Percentiles rank a stretch among this genome's conserved stretches.
Evolutionary conservation across 2,329 filamentous ascomycete species (phyloP).

Genomic region (Fusarium sp.): DNA sequence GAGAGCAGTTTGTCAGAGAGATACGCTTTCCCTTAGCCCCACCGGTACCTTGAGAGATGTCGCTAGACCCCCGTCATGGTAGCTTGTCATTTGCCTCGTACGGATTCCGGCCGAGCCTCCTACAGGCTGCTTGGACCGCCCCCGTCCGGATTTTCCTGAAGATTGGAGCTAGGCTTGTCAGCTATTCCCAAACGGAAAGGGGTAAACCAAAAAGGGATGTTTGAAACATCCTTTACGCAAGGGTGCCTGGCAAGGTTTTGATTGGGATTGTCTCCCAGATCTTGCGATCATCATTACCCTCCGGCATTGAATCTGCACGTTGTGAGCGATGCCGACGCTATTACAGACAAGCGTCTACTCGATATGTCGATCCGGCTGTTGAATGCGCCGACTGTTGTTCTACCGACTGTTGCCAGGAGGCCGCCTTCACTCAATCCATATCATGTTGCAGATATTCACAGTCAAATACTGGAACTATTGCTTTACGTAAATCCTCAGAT

Average conservation of each 20-base stretch:
- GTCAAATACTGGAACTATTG: background rate
- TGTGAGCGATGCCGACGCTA: conserved; percentile 37
- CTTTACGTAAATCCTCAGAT: conserved; percentile 23
- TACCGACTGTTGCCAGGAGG: conserved; percentile 1
- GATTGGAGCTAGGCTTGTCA: conserved; percentile 23
- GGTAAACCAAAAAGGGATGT: conserved; percentile 37
- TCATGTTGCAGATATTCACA: background rate
- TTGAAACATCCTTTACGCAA: conserved; percentile 43
- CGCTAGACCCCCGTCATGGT: conserved; percentile 20
- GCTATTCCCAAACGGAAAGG: conserved; percentile 38
- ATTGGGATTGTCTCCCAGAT: conserved; percentile 43
- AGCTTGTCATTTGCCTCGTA: conserved; percentile 19
- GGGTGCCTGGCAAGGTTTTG: conserved; percentile 38
- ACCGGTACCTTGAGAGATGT: background rate
- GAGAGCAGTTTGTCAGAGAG: background rate
- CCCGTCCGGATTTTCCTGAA: conserved; percentile 9
- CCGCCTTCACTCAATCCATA: background rate
- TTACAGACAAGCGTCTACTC: conserved; percentile 25
- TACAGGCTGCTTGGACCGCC: conserved; percentile 7
- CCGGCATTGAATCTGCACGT: conserved; percentile 35
- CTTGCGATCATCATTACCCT: conserved; percentile 32
- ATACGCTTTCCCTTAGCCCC: background rate
- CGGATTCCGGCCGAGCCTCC: conserved; percentile 36
- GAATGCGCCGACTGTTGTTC: conserved; percentile 2
- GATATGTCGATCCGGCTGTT: conserved; percentile 36